Evolutionary conservation across 2,329 filamentous ascomycete species (phyloP), one percentile per base, ranked within the genome.

Genomic region (Elsinoe batatas): DNA sequence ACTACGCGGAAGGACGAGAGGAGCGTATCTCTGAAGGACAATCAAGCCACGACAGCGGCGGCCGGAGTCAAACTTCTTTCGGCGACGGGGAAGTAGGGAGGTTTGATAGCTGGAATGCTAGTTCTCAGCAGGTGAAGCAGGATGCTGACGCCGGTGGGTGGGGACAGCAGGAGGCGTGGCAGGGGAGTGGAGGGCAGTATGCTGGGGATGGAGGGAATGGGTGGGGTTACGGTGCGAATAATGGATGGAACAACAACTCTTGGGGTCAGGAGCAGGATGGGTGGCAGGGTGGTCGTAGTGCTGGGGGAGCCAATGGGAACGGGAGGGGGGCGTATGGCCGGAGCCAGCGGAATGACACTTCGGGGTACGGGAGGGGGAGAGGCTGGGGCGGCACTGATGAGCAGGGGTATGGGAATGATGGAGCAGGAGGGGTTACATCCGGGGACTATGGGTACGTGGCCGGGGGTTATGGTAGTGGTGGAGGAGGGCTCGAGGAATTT

Each of bases 321-420:
- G 47, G 33, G 5, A 38, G 32, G 6, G 33, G 47, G 5, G 17
- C 32, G 2, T 51, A 51, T n/a, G 47, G 47, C 17, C 15, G 12
- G 18, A 32, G 32, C 15, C 26, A 22, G 12, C n/a, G 47, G n/a
- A 51, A 35, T 13, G 47, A 51, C n/a, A 35, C 47, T 12, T 51
- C 47, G 32, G 47, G 47, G 11, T 51, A 51, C 26, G 47, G 47
- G 3, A 51, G 32, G 33, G 47, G 47, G 12, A 51, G 47, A 17
- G 47, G 47, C 1, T 51, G 47, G 47, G 35, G 47, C 2, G 47
- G 47, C 5, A 33, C 11, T 11, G 47, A 42, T 13, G 38, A 17
- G 40, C 6, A 26, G 8, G 20, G 12, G 5, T 26, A 44, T 13
- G 40, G 40, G 5, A 26, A 22, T 5, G 40, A 22, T 13, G 40